Conservation (phyloP, 306 rosid species). For the Quercus ilex region DNA sequence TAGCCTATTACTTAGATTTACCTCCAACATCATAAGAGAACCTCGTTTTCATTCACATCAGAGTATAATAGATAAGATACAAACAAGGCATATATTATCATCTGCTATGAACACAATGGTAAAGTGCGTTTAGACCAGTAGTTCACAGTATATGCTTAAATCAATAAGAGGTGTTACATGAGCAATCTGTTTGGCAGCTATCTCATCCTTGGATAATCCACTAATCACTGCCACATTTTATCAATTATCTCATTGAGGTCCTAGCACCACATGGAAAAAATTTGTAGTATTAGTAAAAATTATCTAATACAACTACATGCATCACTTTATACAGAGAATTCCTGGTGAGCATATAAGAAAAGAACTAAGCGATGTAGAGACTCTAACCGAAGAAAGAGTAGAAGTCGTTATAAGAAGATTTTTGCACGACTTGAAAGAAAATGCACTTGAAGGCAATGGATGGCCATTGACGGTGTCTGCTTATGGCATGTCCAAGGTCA, state of each 20-base stretch:
- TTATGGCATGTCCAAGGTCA: slow-evolving; percentile 48
- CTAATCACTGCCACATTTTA: background rate
- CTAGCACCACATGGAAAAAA: too few species aligned
- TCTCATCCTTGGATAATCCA: too few species aligned
- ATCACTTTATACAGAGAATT: slow-evolving; percentile 39
- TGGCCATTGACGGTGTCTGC: slow-evolving; percentile 55
- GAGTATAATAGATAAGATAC: background rate
- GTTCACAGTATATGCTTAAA: too few species aligned
- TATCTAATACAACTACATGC: background rate
- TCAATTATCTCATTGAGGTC: background rate
- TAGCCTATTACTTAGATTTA: too few species aligned
- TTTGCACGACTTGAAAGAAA: slow-evolving; percentile 35
- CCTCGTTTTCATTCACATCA: background rate
- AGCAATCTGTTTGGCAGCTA: too few species aligned
- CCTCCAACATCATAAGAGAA: too few species aligned
- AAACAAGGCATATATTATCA: background rate
- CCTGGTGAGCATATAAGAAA: slow-evolving; percentile 37
- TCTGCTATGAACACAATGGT: background rate
- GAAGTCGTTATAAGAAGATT: slow-evolving; percentile 40
- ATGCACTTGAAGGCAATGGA: slow-evolving; percentile 47
- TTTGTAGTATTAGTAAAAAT: background rate
- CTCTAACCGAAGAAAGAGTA: slow-evolving; percentile 44
- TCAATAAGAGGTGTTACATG: too few species aligned
- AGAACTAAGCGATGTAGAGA: slow-evolving; percentile 37
- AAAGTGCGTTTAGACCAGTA: too few species aligned